phyloP scores from a whole-genome alignment of 2,329 filamentous ascomycete genomes.

The Cercospora sesami region DNA sequence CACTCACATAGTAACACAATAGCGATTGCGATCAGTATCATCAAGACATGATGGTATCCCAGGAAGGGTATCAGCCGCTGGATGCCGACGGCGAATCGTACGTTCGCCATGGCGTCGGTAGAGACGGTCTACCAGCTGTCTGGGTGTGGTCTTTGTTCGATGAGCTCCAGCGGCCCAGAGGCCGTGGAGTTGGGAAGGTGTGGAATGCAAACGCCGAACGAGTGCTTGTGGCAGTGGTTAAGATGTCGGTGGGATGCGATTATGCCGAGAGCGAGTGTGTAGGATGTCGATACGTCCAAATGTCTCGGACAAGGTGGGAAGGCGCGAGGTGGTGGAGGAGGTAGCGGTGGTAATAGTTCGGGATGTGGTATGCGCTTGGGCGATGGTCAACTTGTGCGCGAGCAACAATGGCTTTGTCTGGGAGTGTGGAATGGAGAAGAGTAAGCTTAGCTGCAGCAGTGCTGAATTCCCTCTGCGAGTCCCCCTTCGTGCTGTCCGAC shows the following conservation, averaged over 20 bases:
- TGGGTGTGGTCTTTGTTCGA: constrained; percentile 23
- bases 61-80: constrained; percentile 61
- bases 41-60: constrained; percentile 82
- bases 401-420: constrained; percentile 5
- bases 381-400: constrained; percentile 13
- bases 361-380: not conserved
- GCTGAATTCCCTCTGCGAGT: not conserved
- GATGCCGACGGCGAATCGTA: constrained; percentile 54
- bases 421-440: constrained; percentile 2
- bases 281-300: not conserved
- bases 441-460: constrained; percentile 7
- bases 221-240: constrained; percentile 16
- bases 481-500: not conserved
- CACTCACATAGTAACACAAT: constrained; percentile 90
- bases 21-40: constrained; percentile 91
- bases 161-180: constrained; percentile 28
- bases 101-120: constrained; percentile 48
- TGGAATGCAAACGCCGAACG: constrained; percentile 25
- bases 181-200: constrained; percentile 30
- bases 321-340: not conserved
- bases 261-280: constrained; percentile 3
- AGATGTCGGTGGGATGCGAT: constrained; percentile 12
- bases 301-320: not conserved
- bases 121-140: constrained; percentile 40
- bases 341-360: constrained; percentile 11